Base-by-base conservation (phyloP, 495 filamentous ascomycete species). In the Amniculicola lignicola region DNA sequence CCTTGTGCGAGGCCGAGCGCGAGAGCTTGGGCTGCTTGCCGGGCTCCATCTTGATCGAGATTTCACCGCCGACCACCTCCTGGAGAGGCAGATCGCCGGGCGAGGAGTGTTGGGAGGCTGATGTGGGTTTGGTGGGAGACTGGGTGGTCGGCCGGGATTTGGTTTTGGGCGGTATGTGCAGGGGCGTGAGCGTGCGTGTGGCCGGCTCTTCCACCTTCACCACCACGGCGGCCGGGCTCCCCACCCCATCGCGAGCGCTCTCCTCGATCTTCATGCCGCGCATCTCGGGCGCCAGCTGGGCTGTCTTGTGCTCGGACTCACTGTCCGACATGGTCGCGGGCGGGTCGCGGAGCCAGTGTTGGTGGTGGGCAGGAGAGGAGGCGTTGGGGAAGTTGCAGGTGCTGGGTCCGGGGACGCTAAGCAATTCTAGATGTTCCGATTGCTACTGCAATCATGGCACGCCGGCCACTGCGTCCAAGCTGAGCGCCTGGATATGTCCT, bases 1-100 rank as follows among this genome's bases (percentile, higher is more conserved):
- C 67, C 68, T 90, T 95, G 55, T 87, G 83, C 25, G 87, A 88
- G 12, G 82, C 70, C 67, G 83, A 90, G 43, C 89, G 85, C 37
- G 84, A 76, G 37, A 89, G 74, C 70, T 90, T 94, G 15, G 83
- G 82, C 16, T 81, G 77, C 59, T 88, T 80, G 22, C 82, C 84
- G 12, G 81, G 77, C 69, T 87, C 82, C 65, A 81, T 70, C 69
- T 83, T 87, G 60, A 85, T 62, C 24, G 75, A 75, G 29, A 86
- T 79, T 35, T 81, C 81, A 35, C 79, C 82, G 37, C 77, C 77
- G 31, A 83, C 66, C 6, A 64, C 63, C 41, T 75, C 69, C 69
- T 83, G 70, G 11, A 63, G 61, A 38, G 77, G 71, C n/a, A 57
- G 59, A 25, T 72, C 75, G 31, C 66, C 62, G 22, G 68, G 57